A percentile compares a stretch with the other conserved stretches of the same genome.
Evolutionary conservation across 73 alveolate genomes (phyloP).

Genomic region (Loxodes magnus): DNA sequence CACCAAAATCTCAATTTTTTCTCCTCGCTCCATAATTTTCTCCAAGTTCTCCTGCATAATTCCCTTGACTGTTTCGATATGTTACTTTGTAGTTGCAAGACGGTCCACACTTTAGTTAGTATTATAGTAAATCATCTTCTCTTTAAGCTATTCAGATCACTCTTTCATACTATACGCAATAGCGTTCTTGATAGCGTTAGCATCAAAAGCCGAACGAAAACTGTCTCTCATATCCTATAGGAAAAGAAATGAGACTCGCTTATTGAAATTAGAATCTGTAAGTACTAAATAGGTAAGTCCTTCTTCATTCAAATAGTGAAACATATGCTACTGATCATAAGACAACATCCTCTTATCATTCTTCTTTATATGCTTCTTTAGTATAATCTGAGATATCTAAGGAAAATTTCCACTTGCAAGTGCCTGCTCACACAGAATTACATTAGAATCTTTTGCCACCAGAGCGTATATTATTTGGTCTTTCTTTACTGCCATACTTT

Average conservation of each 20-base stretch:
- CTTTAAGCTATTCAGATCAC: constrained; percentile 1
- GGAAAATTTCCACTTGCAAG: constrained; percentile 14
- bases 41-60: constrained; percentile 31
- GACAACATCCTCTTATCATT: constrained; percentile 6
- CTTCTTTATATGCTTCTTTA: neutral
- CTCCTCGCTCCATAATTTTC: constrained; percentile 35
- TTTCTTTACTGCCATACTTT: no score
- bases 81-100: neutral
- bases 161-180: constrained; percentile 4
- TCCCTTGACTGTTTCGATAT: constrained; percentile 17
- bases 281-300: constrained; percentile 37
- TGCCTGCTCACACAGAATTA: no score
- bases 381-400: constrained; percentile 3
- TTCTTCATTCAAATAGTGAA: constrained; percentile 32
- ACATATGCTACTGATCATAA: constrained; percentile 8
- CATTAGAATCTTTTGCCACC: no score
- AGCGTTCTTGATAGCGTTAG: constrained; percentile 3
- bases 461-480: no score
- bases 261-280: constrained; percentile 31
- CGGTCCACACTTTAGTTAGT: constrained; percentile 27
- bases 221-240: constrained; percentile 23
- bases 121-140: constrained; percentile 20
- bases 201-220: constrained; percentile 1
- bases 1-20: constrained; percentile 23
- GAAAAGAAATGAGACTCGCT: constrained; percentile 28